Percentiles rank a stretch among this genome's conserved stretches.
Conservation (phyloP, 2,329 filamentous ascomycete species). For the Mollisiaceae sp. region DNA sequence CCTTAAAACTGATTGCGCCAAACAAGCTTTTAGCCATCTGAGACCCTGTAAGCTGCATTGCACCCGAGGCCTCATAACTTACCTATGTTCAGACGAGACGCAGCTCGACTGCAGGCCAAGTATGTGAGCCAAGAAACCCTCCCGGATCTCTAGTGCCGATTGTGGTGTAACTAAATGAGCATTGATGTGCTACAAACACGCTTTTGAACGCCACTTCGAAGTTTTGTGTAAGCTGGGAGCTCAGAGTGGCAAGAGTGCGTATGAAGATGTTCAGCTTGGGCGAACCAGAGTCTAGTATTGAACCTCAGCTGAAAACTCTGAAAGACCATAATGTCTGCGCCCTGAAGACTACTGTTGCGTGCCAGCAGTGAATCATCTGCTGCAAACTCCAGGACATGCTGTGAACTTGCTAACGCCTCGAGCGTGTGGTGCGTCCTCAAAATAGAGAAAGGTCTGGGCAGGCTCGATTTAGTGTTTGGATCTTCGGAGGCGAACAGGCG, state of each 20-base stretch:
- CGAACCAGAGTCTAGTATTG: neutral
- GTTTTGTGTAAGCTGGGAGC: neutral
- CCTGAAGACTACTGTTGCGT: no score
- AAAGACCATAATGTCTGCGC: no score
- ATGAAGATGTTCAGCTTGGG: neutral
- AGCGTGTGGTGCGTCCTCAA: neutral
- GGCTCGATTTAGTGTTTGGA: no score
- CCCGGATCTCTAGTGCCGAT: slow-evolving; percentile 1
- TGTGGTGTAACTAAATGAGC: neutral
- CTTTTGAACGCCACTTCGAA: neutral
- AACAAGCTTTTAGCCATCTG: neutral
- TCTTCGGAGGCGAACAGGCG: no score
- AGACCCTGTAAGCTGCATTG: neutral
- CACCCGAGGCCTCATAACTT: neutral
- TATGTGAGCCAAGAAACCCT: no score
- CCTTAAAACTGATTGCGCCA: slow-evolving; percentile 11
- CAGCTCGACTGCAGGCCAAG: no score
- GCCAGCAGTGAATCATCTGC: no score
- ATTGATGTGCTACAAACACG: neutral
- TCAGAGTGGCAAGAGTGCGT: neutral
- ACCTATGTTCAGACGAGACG: no score
- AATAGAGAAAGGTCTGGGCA: neutral
- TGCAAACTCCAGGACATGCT: no score
- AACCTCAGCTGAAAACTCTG: neutral
- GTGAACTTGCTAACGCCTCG: no score